Base-by-base conservation (phyloP, 2,329 filamentous ascomycete genomes). In the Fusarium sp. region DNA sequence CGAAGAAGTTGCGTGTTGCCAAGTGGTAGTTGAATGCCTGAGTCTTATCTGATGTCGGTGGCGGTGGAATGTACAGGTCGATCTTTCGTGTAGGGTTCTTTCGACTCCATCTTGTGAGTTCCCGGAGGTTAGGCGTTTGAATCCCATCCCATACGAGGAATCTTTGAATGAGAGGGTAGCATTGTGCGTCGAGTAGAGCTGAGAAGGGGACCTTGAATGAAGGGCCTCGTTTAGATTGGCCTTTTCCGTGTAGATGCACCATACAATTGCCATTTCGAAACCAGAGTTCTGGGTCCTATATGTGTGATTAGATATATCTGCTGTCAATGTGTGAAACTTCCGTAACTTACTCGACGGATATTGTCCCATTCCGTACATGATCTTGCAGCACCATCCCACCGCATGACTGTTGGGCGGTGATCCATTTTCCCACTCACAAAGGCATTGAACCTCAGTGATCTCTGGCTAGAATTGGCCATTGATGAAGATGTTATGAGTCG, bases 1-100 rank as follows among this genome's bases (percentile, higher is more conserved):
- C 91, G 59, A 94, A 90, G 69, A 93, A 87, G 73, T 95, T 95
- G 15, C 92, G 85, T 4, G 88, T 91, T 2, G 88, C 86, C 7
- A 93, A 74, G 70, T 93, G 89, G 75, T 90, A 90, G 36, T 82
- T 77, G 68, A 88, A 86, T 0, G 85, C 80, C 62, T 89, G 83
- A 6, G 83, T 80, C 66, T 83, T 83, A 46, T 85, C 82, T 6
- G 82, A 77, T 32, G 80, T 77, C 2, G 83, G 74, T 1, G 91
- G 90, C 1, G 89, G 82, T 3, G 91, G 88, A n/a, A 95, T 88
- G 74, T 89, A 93, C 2, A 94, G 80, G 49, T 93, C 88, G 55
- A 87, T 74, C 28, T 67, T 77, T 46, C 72, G 73, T 34, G 68
- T 62, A 4, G 76, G 72, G 43, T 77, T 73, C 24, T 72, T 62